Evolutionary conservation across 805 yeast genomes (phyloP), one percentile per base, ranked within the genome.

Genomic region (Saturnispora serradocipensis): DNA sequence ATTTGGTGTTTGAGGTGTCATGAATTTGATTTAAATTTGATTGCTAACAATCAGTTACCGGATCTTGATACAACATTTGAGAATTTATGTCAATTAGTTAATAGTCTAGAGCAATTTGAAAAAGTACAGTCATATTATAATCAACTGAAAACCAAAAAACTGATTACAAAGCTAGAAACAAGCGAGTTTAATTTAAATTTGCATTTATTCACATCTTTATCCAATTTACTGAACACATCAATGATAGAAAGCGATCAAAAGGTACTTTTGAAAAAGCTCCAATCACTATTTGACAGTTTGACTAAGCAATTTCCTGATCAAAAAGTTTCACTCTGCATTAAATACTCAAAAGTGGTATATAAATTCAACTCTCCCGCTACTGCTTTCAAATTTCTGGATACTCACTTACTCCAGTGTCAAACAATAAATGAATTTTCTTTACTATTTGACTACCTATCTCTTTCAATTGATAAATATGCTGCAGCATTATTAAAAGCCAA

Each of bases 341-440:
- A 72, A 53, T 60, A 78, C 43, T 80, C 86, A 0, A 65, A 67
- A 4, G 82, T 73, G 59, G 75, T 72, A 59, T 72, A 74, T 16
- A 66, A 64, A 20, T 57, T 62, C n/a, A 64, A 70, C 13, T 65
- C 71, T 2, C 64, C 68, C 48, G 62, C 64, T 1, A 62, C 64
- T 42, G 77, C 79, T 0, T 60, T 75, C 24, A 68, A 66, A 18
- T 61, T 71, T 7, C 78, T 78, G 56, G 78, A 76, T 49, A 68
- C 71, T 20, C 81, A 82, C 0, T 56, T 87, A 13, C 45, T 60
- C 1, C 59, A 66, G 2, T 76, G 82, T 3, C 47, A 62, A 5
- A 77, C 88, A 0, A 66, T 84, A 4, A 70, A 70, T 36, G 90
- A 85, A 54, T 87, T 88, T 62, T 74, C 83, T 0, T 59, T 70